phyloP scores from a whole-genome alignment of 148 eudicot genomes.

The Vaccinium darrowii region DNA sequence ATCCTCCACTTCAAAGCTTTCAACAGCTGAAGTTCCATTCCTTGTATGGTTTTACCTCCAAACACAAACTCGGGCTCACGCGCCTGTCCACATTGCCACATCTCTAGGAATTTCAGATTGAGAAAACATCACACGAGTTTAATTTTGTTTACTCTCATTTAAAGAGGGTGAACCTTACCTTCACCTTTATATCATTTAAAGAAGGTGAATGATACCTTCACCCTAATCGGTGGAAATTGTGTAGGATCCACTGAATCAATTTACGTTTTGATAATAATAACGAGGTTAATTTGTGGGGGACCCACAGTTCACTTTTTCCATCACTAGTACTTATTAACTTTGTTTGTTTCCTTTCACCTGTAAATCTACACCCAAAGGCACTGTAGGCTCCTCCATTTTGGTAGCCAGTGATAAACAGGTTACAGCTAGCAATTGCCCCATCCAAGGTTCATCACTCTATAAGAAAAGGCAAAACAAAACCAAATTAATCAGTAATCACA shows the following conservation, averaged over 20 bases:
- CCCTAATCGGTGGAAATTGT: too few species aligned
- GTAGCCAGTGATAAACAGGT: constrained; percentile 84
- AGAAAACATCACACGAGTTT: background rate
- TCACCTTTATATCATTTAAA: too few species aligned
- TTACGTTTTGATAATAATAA: too few species aligned
- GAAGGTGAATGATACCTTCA: too few species aligned
- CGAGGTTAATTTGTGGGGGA: too few species aligned
- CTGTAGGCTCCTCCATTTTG: constrained; percentile 67
- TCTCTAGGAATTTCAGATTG: background rate
- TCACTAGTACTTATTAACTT: background rate
- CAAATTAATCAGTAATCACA: background rate
- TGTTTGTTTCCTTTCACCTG: constrained; percentile 43
- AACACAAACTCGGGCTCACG: constrained; percentile 63
- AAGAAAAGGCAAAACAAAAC: constrained; percentile 1
- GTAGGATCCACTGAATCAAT: too few species aligned
- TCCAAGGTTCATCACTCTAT: constrained; percentile 66
- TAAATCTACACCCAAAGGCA: constrained; percentile 48
- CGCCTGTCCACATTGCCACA: constrained; percentile 45
- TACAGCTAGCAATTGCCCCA: constrained; percentile 71
- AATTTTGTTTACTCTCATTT: too few species aligned
- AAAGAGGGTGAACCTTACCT: too few species aligned
- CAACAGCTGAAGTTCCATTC: constrained; percentile 81
- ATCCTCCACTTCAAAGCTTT: constrained; percentile 72
- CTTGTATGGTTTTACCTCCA: constrained; percentile 69
- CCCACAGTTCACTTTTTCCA: too few species aligned